Conservation (phyloP, 1,139 yeast species). For the Saccharomyces hybrid region DNA sequence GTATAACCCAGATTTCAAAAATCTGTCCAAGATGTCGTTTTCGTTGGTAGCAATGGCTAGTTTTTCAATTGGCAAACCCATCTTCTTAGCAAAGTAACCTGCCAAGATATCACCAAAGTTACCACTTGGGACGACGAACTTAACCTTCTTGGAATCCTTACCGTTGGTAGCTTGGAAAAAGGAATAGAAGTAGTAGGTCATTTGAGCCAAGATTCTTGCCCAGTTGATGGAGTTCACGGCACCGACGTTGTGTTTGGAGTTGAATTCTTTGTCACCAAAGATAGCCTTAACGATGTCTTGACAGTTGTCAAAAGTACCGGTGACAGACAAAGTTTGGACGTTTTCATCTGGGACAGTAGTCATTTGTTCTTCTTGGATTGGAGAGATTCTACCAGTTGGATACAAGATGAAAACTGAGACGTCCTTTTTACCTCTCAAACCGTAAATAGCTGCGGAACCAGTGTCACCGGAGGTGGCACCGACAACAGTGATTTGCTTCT, state of each 20-base stretch:
- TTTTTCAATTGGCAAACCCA: constrained; percentile 88
- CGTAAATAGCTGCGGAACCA: constrained; percentile 98
- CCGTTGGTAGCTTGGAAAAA: constrained; percentile 64
- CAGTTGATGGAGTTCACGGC: constrained; percentile 98
- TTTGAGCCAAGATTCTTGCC: constrained; percentile 97
- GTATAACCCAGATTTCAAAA: constrained; percentile 76
- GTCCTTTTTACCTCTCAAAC: constrained; percentile 91
- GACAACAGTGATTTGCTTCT: constrained; percentile 85
- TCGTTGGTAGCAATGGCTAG: constrained; percentile 92
- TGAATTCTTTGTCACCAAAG: constrained; percentile 83
- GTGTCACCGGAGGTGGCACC: constrained; percentile 99
- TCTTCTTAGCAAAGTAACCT: constrained; percentile 85
- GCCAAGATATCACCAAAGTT: constrained; percentile 97
- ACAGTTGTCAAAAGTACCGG: constrained; percentile 96
- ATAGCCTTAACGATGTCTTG: constrained; percentile 92
- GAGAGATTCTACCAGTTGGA: constrained; percentile 96
- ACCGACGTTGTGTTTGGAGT: constrained; percentile 84
- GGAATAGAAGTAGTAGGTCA: constrained; percentile 89
- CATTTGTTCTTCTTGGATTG: constrained; percentile 98
- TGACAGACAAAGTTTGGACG: constrained; percentile 89
- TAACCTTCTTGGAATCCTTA: constrained; percentile 42
- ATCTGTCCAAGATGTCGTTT: constrained; percentile 89
- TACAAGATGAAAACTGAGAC: constrained; percentile 91
- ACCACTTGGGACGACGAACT: constrained; percentile 94
- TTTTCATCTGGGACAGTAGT: constrained; percentile 88